Evolutionary conservation across 2,329 filamentous ascomycete genomes (phyloP).

Genomic region (Aspergillus neotritici): DNA sequence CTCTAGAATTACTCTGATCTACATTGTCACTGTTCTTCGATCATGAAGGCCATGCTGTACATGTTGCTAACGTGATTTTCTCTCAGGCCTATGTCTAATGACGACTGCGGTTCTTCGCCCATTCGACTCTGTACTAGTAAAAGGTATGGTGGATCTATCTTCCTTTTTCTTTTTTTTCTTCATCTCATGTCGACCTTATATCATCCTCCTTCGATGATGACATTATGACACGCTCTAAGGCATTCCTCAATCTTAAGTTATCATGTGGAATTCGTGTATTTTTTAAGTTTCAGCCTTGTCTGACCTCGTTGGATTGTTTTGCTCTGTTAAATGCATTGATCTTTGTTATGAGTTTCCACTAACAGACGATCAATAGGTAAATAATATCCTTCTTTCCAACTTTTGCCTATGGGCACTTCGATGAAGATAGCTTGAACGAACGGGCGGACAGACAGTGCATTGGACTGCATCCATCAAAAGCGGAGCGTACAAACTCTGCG

Average conservation of each 20-base stretch:
- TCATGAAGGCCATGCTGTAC: slow-evolving; percentile 5
- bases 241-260: slow-evolving; percentile 63
- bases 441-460: slow-evolving; percentile 62
- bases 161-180: slow-evolving; percentile 8
- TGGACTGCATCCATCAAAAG: slow-evolving; percentile 48
- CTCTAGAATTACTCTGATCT: slow-evolving; percentile 56
- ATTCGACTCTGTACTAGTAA: slow-evolving; percentile 17
- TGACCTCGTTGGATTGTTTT: slow-evolving; percentile 39
- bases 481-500: slow-evolving; percentile 61
- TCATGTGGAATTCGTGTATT: slow-evolving; percentile 58
- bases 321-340: slow-evolving; percentile 14
- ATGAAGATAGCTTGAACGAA: slow-evolving; percentile 64
- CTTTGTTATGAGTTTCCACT: slow-evolving; percentile 22
- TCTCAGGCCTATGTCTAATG: neutral
- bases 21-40: slow-evolving; percentile 1
- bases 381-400: slow-evolving; percentile 17
- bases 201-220: slow-evolving; percentile 52
- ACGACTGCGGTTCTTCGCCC: neutral
- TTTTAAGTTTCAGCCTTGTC: slow-evolving; percentile 66
- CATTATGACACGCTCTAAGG: slow-evolving; percentile 56
- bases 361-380: slow-evolving; percentile 31
- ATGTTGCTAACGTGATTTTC: slow-evolving; percentile 4
- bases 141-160: slow-evolving; percentile 38
- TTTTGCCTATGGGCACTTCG: slow-evolving; percentile 19
- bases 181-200: slow-evolving; percentile 2